These are phyloP conservation scores for Termitomyces sp. DNA, from an alignment of 1,284 basidiomycete species.

Conservation along the genomic window DNA sequence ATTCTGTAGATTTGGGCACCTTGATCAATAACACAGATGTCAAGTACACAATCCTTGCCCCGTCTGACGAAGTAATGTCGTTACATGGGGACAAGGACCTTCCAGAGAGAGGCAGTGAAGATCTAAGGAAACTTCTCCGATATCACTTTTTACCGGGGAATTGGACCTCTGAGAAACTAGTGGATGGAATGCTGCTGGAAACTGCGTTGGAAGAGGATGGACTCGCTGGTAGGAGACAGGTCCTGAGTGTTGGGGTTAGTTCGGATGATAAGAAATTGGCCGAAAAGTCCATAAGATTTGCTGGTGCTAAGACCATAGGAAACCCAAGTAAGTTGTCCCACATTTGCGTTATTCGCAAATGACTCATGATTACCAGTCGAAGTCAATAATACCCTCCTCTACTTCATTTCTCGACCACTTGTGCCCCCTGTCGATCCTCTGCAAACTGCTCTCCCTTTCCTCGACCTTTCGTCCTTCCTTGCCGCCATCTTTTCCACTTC, in stretches of 20 bases:
- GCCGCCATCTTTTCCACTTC: constrained; percentile 84
- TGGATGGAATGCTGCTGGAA: constrained; percentile 70
- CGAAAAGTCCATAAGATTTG: constrained; percentile 71
- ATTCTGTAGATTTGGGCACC: constrained; percentile 71
- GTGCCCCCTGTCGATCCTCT: constrained; percentile 80
- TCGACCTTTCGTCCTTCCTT: constrained; percentile 86
- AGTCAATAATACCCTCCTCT: constrained; percentile 79
- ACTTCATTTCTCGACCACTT: constrained; percentile 83
- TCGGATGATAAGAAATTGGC: constrained; percentile 39
- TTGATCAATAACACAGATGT: constrained; percentile 76
- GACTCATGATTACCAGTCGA: constrained; percentile 42
- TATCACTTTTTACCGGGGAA: constrained; percentile 89
- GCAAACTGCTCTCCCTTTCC: constrained; percentile 75
- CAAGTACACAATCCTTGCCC: constrained; percentile 82
- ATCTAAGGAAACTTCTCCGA: constrained; percentile 60
- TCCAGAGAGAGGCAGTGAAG: constrained; percentile 60
- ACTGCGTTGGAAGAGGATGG: constrained; percentile 72
- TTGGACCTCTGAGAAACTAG: constrained; percentile 65
- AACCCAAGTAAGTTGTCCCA: constrained; percentile 54
- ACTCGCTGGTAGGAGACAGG: constrained; percentile 67
- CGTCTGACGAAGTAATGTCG: constrained; percentile 79
- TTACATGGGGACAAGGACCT: constrained; percentile 48
- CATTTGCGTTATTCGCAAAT: background rate
- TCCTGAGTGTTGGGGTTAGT: constrained; percentile 66
- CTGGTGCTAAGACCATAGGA: constrained; percentile 77